Percentiles rank a stretch among this genome's conserved stretches.
phyloP scores from a whole-genome alignment of 768 basidiomycete species.

The Filobasidium floriforme region DNA sequence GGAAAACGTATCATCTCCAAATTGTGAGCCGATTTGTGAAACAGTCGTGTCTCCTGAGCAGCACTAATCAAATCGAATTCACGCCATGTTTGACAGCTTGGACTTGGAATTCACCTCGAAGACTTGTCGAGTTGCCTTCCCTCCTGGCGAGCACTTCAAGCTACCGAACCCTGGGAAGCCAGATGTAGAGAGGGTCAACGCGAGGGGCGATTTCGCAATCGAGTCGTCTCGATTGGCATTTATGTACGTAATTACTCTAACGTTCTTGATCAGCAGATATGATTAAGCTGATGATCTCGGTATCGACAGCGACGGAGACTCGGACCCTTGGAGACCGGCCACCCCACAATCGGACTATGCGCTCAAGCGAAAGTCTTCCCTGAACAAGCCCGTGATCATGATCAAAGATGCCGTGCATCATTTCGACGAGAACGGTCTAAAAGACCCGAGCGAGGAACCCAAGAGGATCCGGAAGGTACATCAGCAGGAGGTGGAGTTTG shows the following conservation, averaged over 20 bases:
- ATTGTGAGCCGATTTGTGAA: constrained; percentile 24
- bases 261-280: too few species aligned
- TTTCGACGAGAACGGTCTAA: constrained; percentile 57
- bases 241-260: too few species aligned
- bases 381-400: constrained; percentile 70
- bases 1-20: constrained; percentile 71
- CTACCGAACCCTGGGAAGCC: constrained; percentile 53
- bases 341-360: constrained; percentile 49
- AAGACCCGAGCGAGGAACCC: constrained; percentile 60
- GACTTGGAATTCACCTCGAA: constrained; percentile 65
- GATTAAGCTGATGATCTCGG: constrained; percentile 63
- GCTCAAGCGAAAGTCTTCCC: constrained; percentile 60
- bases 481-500: constrained; percentile 68
- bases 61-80: not conserved
- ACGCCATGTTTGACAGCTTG: constrained; percentile 45
- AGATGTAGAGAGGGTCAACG: constrained; percentile 74
- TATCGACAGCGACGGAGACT: constrained; percentile 35
- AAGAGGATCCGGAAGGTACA: constrained; percentile 72
- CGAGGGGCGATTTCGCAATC: constrained; percentile 73
- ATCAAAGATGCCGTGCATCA: constrained; percentile 51
- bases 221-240: constrained; percentile 74
- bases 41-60: too few species aligned
- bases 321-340: constrained; percentile 80
- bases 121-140: constrained; percentile 58
- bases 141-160: constrained; percentile 64